Evolutionary conservation across 495 filamentous ascomycete species (phyloP).

Genomic region (Penicillium soppii): DNA sequence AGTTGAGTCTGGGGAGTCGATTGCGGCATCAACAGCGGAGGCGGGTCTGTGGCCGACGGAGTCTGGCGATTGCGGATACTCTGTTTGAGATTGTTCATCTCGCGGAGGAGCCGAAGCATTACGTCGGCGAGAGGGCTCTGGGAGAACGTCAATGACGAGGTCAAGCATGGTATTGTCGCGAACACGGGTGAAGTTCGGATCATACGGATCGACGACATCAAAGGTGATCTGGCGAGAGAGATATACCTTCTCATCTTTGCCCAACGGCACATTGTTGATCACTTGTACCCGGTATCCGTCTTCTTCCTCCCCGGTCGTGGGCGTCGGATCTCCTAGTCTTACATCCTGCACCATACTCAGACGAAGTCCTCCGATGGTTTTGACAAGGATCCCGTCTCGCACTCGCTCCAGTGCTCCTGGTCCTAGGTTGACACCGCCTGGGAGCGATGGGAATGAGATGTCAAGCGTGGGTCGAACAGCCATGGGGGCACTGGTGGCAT

Average conservation of each 20-base stretch:
- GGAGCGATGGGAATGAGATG: constrained; percentile 76
- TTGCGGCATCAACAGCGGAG: constrained; percentile 18
- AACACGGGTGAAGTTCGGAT: constrained; percentile 80
- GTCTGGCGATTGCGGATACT: constrained; percentile 16
- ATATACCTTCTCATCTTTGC: constrained; percentile 87
- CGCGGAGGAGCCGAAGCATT: constrained; percentile 38
- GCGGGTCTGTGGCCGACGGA: constrained; percentile 15
- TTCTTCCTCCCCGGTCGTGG: constrained; percentile 22
- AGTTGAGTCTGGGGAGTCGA: constrained; percentile 43
- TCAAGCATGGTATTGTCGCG: constrained; percentile 72
- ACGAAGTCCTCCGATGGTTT: constrained; percentile 74
- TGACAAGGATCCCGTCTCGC: constrained; percentile 74
- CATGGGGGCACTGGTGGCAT: constrained; percentile 70
- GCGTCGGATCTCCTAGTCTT: constrained; percentile 30
- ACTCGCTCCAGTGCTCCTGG: constrained; percentile 57
- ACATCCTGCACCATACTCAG: constrained; percentile 76
- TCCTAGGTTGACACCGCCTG: constrained; percentile 52
- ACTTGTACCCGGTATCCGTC: constrained; percentile 68
- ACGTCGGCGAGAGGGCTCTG: constrained; percentile 38
- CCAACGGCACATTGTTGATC: constrained; percentile 76
- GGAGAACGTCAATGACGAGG: constrained; percentile 60
- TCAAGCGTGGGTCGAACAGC: constrained; percentile 63
- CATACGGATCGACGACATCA: constrained; percentile 65
- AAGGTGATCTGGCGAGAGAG: constrained; percentile 73
- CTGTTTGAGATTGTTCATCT: constrained; percentile 28